phyloP scores from a whole-genome alignment of 495 filamentous ascomycete genomes.

The Podospora tetraspora region DNA sequence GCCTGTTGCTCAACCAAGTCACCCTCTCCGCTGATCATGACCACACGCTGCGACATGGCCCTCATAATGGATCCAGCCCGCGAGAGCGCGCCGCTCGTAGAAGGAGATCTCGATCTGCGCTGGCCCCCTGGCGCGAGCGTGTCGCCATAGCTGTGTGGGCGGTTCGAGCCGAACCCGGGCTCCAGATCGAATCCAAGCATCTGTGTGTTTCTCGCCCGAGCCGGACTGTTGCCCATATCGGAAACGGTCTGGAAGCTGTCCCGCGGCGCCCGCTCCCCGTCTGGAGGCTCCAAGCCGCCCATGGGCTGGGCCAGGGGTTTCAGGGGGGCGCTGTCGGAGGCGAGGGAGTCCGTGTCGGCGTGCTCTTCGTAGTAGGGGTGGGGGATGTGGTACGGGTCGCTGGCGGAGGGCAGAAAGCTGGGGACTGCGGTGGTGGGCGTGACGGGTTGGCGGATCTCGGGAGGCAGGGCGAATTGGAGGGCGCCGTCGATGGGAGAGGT shows the following conservation, averaged over 20 bases:
- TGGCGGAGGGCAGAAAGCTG: constrained; percentile 28
- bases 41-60: constrained; percentile 95
- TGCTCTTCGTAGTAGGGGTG: constrained; percentile 48
- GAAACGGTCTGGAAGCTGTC: constrained; percentile 57
- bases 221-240: constrained; percentile 39
- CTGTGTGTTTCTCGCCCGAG: constrained; percentile 38
- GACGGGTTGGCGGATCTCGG: constrained; percentile 34
- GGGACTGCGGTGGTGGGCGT: constrained; percentile 8
- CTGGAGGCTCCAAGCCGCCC: constrained; percentile 47
- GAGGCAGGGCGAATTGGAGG: constrained; percentile 46
- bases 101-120: constrained; percentile 51
- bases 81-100: constrained; percentile 60
- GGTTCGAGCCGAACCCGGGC: constrained; percentile 41
- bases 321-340: constrained; percentile 65
- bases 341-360: constrained; percentile 54
- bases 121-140: constrained; percentile 41
- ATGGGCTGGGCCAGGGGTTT: constrained; percentile 62
- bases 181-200: constrained; percentile 48
- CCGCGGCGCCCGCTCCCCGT: constrained; percentile 54
- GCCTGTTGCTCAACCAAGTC: constrained; percentile 76
- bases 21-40: constrained; percentile 82
- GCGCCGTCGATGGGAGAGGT: constrained; percentile 43
- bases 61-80: constrained; percentile 88
- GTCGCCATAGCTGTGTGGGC: constrained; percentile 45
- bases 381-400: constrained; percentile 36